A percentile compares a stretch with the other conserved stretches of the same genome.
Evolutionary conservation across 176 grass and related monocot genomes (phyloP).

Genomic region (Oryza punctata): DNA sequence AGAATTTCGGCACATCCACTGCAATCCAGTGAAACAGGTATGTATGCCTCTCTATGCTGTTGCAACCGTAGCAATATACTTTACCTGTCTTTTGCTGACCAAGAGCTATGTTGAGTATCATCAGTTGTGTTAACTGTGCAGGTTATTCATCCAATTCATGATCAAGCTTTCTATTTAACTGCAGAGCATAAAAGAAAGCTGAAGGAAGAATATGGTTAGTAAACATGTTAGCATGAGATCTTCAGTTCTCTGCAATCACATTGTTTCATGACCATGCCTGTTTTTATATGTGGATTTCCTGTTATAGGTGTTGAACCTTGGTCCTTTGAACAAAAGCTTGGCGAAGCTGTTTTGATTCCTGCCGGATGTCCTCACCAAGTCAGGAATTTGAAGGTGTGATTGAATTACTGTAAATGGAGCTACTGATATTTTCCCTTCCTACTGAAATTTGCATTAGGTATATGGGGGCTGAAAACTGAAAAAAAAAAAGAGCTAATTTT

Average conservation of each 20-base stretch:
- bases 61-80: not conserved
- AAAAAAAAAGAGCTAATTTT: not conserved
- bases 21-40: constrained; percentile 66
- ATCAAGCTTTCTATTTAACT: constrained; percentile 78
- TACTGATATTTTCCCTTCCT: not conserved
- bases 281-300: constrained; percentile 8
- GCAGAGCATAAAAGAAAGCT: constrained; percentile 76
- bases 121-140: constrained; percentile 20
- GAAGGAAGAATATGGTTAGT: constrained; percentile 79
- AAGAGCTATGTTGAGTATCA: constrained; percentile 14
- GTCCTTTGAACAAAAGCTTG: constrained; percentile 90
- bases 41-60: constrained; percentile 3
- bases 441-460: constrained; percentile 1
- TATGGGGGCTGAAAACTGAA: not conserved
- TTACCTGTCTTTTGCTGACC: not conserved
- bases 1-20: constrained; percentile 59
- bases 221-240: not conserved
- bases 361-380: constrained; percentile 91
- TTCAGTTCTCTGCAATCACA: not conserved
- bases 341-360: constrained; percentile 81
- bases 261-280: constrained; percentile 1
- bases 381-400: constrained; percentile 80
- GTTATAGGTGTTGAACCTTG: constrained; percentile 79
- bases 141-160: constrained; percentile 77
- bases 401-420: not conserved